Percentiles rank a stretch among this genome's conserved stretches.
phyloP scores from a whole-genome alignment of 2,329 filamentous ascomycete species.

The Fonsecaea nubica region DNA sequence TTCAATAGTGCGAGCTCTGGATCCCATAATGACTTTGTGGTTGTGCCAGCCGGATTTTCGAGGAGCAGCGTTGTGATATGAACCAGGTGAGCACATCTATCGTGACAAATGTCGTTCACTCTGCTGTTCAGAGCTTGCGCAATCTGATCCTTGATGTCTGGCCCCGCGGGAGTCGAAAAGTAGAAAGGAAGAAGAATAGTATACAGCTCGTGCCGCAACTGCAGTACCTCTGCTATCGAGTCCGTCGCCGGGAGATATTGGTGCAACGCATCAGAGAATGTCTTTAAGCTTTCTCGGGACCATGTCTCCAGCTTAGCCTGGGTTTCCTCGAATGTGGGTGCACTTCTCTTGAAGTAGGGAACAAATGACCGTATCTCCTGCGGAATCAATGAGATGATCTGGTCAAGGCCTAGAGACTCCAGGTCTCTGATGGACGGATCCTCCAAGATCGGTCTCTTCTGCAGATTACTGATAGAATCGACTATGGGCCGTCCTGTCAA shows the following conservation, averaged over 20 bases:
- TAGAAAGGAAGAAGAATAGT: conserved; percentile 75
- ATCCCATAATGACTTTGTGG: conserved; percentile 34
- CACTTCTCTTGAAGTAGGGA: conserved; percentile 84
- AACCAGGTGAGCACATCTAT: conserved; percentile 23
- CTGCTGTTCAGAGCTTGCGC: conserved; percentile 71
- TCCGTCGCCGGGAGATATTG: conserved; percentile 64
- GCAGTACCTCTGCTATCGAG: conserved; percentile 72
- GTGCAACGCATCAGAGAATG: conserved; percentile 67
- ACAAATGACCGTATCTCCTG: conserved; percentile 84
- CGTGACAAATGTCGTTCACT: conserved; percentile 27
- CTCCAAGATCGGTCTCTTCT: conserved; percentile 73
- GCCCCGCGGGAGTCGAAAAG: conserved; percentile 68
- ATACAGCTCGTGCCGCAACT: conserved; percentile 72
- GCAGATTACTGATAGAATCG: conserved; percentile 71
- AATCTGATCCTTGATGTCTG: conserved; percentile 69
- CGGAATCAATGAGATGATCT: conserved; percentile 79
- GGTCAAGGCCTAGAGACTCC: conserved; percentile 69
- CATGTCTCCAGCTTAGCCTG: conserved; percentile 68
- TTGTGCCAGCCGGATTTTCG: not conserved
- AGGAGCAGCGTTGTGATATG: conserved; percentile 26
- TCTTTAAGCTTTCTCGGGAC: conserved; percentile 66
- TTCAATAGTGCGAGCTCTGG: conserved; percentile 25
- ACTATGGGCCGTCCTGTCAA: conserved; percentile 75
- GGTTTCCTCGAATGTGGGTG: conserved; percentile 67
- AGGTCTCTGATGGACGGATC: conserved; percentile 67